Evolutionary conservation across 2,329 filamentous ascomycete species (phyloP).

Genomic region (Colletotrichum tabaci): DNA sequence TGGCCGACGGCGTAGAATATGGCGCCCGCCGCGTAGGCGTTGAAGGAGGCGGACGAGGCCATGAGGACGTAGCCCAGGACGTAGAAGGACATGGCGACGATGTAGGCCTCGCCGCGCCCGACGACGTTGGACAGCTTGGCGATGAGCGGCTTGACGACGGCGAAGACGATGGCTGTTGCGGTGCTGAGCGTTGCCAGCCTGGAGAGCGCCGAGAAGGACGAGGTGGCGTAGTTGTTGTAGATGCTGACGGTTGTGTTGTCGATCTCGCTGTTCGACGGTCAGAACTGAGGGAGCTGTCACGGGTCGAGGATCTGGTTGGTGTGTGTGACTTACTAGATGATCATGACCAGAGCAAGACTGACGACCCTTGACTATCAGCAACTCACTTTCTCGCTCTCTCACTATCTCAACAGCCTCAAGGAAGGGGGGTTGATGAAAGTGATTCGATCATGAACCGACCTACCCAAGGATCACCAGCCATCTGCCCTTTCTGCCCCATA

Average conservation of each 20-base stretch:
- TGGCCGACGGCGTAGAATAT: slow-evolving; percentile 27
- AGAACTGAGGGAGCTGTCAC: not conserved
- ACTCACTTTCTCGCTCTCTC: no score
- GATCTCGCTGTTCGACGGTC: not conserved
- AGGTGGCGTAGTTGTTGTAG: slow-evolving; percentile 33
- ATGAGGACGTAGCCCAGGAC: slow-evolving; percentile 29
- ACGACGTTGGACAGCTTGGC: slow-evolving; percentile 34
- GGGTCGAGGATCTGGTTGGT: no score
- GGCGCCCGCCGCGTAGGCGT: slow-evolving; percentile 27
- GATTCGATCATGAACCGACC: not conserved
- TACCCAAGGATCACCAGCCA: slow-evolving; percentile 31
- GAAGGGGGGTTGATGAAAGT: no score
- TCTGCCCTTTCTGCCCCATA: slow-evolving; percentile 27
- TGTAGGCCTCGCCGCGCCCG: slow-evolving; percentile 32
- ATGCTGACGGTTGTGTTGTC: slow-evolving; percentile 30
- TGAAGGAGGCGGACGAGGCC: slow-evolving; percentile 21
- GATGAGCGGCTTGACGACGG: slow-evolving; percentile 24
- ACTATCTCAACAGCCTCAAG: no score
- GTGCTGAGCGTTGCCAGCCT: slow-evolving; percentile 28
- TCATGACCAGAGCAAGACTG: slow-evolving; percentile 28
- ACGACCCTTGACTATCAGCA: not conserved
- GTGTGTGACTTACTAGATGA: slow-evolving; percentile 15
- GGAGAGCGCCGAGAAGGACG: slow-evolving; percentile 27
- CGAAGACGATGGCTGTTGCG: slow-evolving; percentile 23
- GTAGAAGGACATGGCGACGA: slow-evolving; percentile 27